A percentile compares a stretch with the other conserved stretches of the same genome.
These are phyloP conservation scores for Acorus gramineus DNA, from an alignment of 106 monocot genomes.

Conservation along the genomic window DNA sequence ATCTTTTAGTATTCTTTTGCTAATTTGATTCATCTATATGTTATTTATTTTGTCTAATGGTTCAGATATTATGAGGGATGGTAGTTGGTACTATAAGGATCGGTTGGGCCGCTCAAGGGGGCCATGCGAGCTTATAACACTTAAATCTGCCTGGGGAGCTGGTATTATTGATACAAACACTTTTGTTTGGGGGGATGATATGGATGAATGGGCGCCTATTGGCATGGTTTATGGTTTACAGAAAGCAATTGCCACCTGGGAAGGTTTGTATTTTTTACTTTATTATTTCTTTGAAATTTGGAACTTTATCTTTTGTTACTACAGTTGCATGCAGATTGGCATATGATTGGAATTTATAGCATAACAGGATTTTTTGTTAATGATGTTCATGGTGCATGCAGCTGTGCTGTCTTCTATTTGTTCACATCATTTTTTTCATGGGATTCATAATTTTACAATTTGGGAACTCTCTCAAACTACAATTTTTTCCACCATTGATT, in stretches of 20 bases:
- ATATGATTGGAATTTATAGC: no score
- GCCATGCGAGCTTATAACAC: constrained; percentile 68
- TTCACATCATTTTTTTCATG: no score
- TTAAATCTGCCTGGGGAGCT: constrained; percentile 86
- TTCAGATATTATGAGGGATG: constrained; percentile 77
- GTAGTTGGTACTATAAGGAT: constrained; percentile 87
- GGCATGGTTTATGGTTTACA: constrained; percentile 85
- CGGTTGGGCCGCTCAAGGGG: constrained; percentile 82
- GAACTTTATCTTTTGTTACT: no score
- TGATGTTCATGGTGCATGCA: no score
- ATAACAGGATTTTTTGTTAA: no score
- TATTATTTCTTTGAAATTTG: not conserved
- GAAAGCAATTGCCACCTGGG: constrained; percentile 87
- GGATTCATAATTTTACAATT: no score
- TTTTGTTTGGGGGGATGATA: constrained; percentile 88
- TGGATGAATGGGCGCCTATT: constrained; percentile 94
- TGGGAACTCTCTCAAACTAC: no score
- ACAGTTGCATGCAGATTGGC: not conserved
- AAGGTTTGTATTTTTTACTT: constrained; percentile 38
- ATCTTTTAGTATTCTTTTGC: no score
- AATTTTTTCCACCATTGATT: no score
- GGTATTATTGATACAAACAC: constrained; percentile 86
- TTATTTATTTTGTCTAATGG: not conserved
- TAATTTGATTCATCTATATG: no score
- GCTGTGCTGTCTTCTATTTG: no score